Base-by-base conservation (phyloP, 2,329 filamentous ascomycete genomes). In the Penicillium occitanis region DNA sequence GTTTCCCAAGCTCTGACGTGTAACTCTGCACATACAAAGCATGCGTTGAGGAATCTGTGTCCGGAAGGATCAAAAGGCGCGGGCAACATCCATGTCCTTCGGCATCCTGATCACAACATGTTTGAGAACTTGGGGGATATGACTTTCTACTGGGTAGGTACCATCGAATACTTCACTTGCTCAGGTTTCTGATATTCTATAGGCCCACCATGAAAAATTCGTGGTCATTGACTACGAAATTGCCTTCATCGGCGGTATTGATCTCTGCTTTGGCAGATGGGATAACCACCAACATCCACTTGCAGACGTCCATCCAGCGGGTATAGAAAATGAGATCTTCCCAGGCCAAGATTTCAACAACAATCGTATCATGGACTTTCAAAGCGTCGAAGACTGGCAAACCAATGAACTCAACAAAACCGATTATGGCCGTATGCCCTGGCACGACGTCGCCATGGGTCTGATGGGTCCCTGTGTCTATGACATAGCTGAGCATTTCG, bases 281-380 rank as follows among this genome's bases (percentile, higher is more conserved):
- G 95, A 99, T 73, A 86, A 86, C 64, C 87, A 91, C 69, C 91
- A 96, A 73, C 95, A 98, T 78, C 86, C 89, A 1, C 84, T 97
- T 14, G 86, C 94, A 0, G 95, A 98, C 76, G 88, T 93, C 0
- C 93, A 98, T 75, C 94, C 94, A 0, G 88, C 90, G 51, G 91
- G 91, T 22, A 86, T 97, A 19, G 83, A 86, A 14, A 87, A 93
- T 64, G 93, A 97, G 77, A 84, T 97, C 22, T 99, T 92, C 84
- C 93, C 95, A 0, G 95, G 95, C 0, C 95, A 99, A 75, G 95
- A 99, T 73, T 98, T 96, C 83, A 98, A 98, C 79, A 98, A 98
- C 78, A 97, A 97, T 76, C 88, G 94, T 44, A 89, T 98, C 71
- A 91, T 96, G 90, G 95, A 99, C 73, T 99, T 98, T 76, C 86